Percentiles rank a stretch among this genome's conserved stretches.
Evolutionary conservation across 129 eudicot genomes (phyloP).

Genomic region (carrot (Daucus carota)): DH1_v3.0 NC_030383.2:4008501-4009000

Average conservation of each 20-base stretch:
- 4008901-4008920: no score
- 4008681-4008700: conserved; percentile 18
- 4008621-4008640: conserved; percentile 85
- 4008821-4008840: not conserved
- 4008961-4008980: not conserved
- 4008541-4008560: conserved; percentile 79
- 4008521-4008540: conserved; percentile 41
- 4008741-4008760: not conserved
- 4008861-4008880: no score
- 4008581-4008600: conserved; percentile 35
- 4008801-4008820: not conserved
- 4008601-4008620: conserved; percentile 54
- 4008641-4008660: conserved; percentile 72
- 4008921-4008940: not conserved
- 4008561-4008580: conserved; percentile 77
- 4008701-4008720: not conserved
- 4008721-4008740: not conserved
- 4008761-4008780: not conserved
- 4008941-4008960: not conserved
- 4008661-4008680: conserved; percentile 63
- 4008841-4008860: no score
- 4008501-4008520: conserved; percentile 57
- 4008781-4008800: no score
- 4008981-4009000: not conserved
- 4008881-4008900: no score